Percentiles rank a stretch among this genome's conserved stretches.
phyloP scores from a whole-genome alignment of 1,284 basidiomycete genomes.

The Papiliotrema nemorosa region DNA sequence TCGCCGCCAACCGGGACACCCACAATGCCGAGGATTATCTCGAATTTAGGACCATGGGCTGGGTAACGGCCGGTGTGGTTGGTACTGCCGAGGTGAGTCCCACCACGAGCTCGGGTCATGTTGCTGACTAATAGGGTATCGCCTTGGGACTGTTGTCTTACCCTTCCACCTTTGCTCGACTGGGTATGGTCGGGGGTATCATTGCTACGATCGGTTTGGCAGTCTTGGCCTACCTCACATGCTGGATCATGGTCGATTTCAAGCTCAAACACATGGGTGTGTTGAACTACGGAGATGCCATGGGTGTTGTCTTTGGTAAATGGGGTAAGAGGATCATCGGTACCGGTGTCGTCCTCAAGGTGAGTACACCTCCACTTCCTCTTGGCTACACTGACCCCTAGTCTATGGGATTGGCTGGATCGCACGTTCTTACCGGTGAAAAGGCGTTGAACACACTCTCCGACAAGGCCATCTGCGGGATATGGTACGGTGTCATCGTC shows the following conservation, averaged over 20 bases:
- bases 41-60: conserved; percentile 43
- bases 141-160: conserved; percentile 42
- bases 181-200: conserved; percentile 41
- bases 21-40: conserved; percentile 30
- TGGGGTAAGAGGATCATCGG: conserved; percentile 34
- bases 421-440: conserved; percentile 39
- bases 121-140: conserved; percentile 25
- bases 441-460: conserved; percentile 34
- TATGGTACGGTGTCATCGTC: conserved; percentile 40
- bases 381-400: conserved; percentile 4
- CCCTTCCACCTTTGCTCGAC: conserved; percentile 37
- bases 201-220: conserved; percentile 34
- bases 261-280: conserved; percentile 42
- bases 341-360: conserved; percentile 35
- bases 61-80: conserved; percentile 39
- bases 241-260: conserved; percentile 44
- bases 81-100: conserved; percentile 37
- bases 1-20: conserved; percentile 23
- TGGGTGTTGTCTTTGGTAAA: conserved; percentile 38
- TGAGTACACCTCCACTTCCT: conserved; percentile 3
- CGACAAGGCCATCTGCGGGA: conserved; percentile 36
- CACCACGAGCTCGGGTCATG: not conserved
- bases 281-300: conserved; percentile 44
- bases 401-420: conserved; percentile 40
- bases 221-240: conserved; percentile 34